A percentile compares a stretch with the other conserved stretches of the same genome.
Evolutionary conservation across 2,329 filamentous ascomycete species (phyloP).

Genomic region (Lecanoromycetidae sp.): DNA sequence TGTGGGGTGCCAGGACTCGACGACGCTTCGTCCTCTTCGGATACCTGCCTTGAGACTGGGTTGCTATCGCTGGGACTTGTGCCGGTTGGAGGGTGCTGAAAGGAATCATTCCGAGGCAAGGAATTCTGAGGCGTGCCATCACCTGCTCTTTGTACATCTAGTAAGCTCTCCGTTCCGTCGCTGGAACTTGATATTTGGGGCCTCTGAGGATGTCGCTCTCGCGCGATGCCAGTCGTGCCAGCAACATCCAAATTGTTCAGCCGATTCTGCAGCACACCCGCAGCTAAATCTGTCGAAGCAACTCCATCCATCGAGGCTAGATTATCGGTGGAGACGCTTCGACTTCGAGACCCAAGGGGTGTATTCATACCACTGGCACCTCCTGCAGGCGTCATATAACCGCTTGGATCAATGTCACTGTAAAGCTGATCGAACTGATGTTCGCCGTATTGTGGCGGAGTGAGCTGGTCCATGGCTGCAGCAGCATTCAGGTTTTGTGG

Average conservation of each 20-base stretch:
- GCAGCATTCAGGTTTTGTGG: constrained; percentile 33
- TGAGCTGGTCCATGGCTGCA: constrained; percentile 33
- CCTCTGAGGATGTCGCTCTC: constrained; percentile 2
- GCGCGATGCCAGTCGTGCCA: constrained; percentile 19
- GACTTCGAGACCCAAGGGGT: constrained; percentile 58
- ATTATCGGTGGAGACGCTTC: constrained; percentile 71
- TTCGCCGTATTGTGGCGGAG: constrained; percentile 85
- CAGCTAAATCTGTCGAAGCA: constrained; percentile 47
- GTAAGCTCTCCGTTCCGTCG: constrained; percentile 23
- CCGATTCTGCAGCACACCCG: constrained; percentile 59
- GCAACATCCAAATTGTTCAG: constrained; percentile 41
- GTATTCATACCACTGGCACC: constrained; percentile 60
- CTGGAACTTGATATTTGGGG: constrained; percentile 37
- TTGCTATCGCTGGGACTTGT: constrained; percentile 5
- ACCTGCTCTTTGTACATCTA: neutral
- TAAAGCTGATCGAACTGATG: constrained; percentile 86
- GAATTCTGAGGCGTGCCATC: neutral
- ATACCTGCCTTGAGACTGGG: constrained; percentile 25
- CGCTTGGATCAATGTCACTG: constrained; percentile 67
- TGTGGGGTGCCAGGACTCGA: constrained; percentile 15
- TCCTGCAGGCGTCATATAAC: constrained; percentile 65
- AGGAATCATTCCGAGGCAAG: neutral
- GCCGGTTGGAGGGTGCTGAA: neutral
- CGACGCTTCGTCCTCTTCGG: constrained; percentile 21
- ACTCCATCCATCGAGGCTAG: constrained; percentile 47